phyloP scores from a whole-genome alignment of 495 filamentous ascomycete species.

The Penicillium subrubescens region DNA sequence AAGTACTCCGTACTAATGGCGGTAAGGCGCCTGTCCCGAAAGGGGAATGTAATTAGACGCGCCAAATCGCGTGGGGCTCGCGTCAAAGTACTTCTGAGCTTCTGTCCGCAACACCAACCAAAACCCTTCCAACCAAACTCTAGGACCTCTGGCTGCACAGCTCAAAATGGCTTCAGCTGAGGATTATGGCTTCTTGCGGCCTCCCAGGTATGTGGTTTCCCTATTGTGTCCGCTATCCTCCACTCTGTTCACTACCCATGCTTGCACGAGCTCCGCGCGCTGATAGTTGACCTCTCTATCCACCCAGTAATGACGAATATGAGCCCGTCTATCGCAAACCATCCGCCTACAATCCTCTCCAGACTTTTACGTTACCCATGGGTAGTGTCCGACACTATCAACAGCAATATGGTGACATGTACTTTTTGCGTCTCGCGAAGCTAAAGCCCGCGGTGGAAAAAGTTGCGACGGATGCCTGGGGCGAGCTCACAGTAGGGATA shows the following conservation, averaged over 20 bases:
- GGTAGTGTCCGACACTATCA: slow-evolving; percentile 75
- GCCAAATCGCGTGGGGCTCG: slow-evolving; percentile 27
- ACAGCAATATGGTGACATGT: slow-evolving; percentile 97
- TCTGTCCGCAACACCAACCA: slow-evolving; percentile 13
- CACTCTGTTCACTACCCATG: slow-evolving; percentile 1
- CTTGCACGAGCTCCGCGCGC: slow-evolving; percentile 4
- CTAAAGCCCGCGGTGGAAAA: slow-evolving; percentile 83
- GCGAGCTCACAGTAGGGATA: slow-evolving; percentile 60
- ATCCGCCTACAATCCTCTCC: slow-evolving; percentile 74
- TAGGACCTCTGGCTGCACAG: slow-evolving; percentile 2
- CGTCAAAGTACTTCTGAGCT: slow-evolving; percentile 16
- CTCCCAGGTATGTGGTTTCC: slow-evolving; percentile 36
- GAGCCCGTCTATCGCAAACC: slow-evolving; percentile 45
- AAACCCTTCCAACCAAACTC: slow-evolving; percentile 3
- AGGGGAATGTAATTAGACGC: slow-evolving; percentile 37
- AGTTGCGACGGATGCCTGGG: slow-evolving; percentile 74
- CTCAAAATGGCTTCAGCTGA: slow-evolving; percentile 32
- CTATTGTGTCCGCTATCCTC: not conserved
- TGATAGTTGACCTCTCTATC: slow-evolving; percentile 20
- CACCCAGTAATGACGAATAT: slow-evolving; percentile 43
- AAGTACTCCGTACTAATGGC: not conserved
- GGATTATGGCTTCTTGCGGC: slow-evolving; percentile 38
- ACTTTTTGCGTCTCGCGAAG: slow-evolving; percentile 86
- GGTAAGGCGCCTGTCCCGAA: slow-evolving; percentile 17
- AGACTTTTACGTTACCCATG: slow-evolving; percentile 70